Evolutionary conservation across 345 rosid species (phyloP).

Genomic region (Melaleuca quinquenervia): DNA sequence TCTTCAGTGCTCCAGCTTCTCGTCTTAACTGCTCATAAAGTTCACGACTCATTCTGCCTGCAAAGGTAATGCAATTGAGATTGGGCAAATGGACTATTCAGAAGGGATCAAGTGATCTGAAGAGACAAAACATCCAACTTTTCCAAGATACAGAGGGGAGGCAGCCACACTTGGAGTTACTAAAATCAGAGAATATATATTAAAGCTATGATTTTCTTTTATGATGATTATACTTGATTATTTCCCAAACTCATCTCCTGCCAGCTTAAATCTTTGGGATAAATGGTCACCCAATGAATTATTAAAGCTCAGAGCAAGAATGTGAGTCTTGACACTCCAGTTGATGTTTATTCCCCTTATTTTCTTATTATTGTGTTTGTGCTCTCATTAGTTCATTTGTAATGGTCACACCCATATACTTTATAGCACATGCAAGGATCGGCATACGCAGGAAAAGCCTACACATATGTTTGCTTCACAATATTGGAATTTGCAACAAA

Average conservation of each 20-base stretch:
- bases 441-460: not conserved
- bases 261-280: not conserved
- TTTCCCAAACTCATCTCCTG: not conserved
- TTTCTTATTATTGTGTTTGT: not conserved
- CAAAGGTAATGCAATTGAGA: not conserved
- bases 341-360: not conserved
- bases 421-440: not conserved
- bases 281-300: not conserved
- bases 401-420: not conserved
- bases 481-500: not conserved
- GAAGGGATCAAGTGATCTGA: not conserved
- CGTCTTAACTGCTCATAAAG: constrained; percentile 44
- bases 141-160: not conserved
- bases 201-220: not conserved
- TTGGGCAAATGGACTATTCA: not conserved
- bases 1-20: constrained; percentile 71
- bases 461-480: not conserved
- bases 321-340: not conserved
- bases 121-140: not conserved
- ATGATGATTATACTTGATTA: not conserved
- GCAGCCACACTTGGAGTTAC: not conserved
- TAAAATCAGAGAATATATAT: not conserved
- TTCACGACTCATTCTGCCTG: constrained; percentile 53
- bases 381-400: not conserved
- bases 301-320: not conserved